These are phyloP conservation scores for Rheum nobile DNA, from an alignment of 148 eudicot species.

Conservation along the genomic window DNA sequence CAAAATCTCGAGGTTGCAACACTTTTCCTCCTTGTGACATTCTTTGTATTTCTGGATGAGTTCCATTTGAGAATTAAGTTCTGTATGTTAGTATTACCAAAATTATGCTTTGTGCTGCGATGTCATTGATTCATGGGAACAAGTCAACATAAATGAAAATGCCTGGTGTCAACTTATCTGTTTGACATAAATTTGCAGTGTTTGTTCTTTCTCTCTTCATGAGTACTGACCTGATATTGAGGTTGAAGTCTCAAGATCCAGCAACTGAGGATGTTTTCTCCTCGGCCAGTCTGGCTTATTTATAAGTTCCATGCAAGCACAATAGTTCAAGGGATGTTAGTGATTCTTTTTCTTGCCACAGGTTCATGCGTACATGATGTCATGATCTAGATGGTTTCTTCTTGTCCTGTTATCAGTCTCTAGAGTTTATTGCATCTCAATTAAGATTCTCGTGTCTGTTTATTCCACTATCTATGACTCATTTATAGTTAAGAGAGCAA, in stretches of 20 bases:
- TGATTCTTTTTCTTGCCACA: neutral
- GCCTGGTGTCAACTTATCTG: constrained; percentile 11
- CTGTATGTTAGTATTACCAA: neutral
- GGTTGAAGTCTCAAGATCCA: constrained; percentile 26
- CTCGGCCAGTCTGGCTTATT: constrained; percentile 14
- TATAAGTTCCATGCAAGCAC: constrained; percentile 2
- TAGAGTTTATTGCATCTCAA: neutral
- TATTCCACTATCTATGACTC: neutral
- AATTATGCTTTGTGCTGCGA: neutral
- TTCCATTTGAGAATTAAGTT: neutral
- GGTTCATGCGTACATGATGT: neutral
- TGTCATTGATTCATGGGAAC: neutral
- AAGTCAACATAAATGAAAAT: constrained; percentile 10
- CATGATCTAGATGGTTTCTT: neutral
- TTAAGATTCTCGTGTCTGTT: neutral
- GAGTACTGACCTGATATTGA: constrained; percentile 30
- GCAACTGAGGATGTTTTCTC: too few relatives aligned
- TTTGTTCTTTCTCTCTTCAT: constrained; percentile 17
- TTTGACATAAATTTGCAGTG: constrained; percentile 26
- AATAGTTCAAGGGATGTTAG: neutral
- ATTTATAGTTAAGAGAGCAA: neutral
- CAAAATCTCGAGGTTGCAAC: constrained; percentile 73
- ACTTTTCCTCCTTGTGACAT: neutral
- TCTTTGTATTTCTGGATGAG: neutral
- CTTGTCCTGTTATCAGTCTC: too few relatives aligned